Percentiles rank a stretch among this genome's conserved stretches.
Evolutionary conservation across 2,329 filamentous ascomycete genomes (phyloP).

Genomic region (Tothia fuscella): DNA sequence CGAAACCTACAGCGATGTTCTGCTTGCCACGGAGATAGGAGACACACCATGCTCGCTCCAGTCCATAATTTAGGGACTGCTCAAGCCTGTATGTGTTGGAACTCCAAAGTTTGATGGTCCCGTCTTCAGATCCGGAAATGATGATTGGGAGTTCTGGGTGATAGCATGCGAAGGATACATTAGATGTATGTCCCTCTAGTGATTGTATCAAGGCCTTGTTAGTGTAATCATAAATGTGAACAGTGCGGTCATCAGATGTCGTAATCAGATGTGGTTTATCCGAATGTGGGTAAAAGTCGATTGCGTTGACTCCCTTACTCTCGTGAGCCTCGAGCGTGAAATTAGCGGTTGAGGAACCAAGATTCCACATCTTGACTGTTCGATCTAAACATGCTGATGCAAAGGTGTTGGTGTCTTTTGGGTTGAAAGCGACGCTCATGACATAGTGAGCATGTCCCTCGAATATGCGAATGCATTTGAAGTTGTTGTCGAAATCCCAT

Average conservation of each 20-base stretch:
- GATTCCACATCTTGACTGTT: constrained; percentile 95
- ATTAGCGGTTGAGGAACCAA: constrained; percentile 35
- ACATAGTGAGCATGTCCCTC: constrained; percentile 70
- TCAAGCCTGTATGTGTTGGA: constrained; percentile 94
- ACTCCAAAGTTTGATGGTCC: constrained; percentile 96
- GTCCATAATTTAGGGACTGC: constrained; percentile 88
- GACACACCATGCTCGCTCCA: constrained; percentile 96
- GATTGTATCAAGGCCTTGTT: constrained; percentile 96
- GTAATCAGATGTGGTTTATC: constrained; percentile 82
- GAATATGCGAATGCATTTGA: constrained; percentile 96
- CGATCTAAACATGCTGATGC: constrained; percentile 91
- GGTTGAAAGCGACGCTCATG: constrained; percentile 94
- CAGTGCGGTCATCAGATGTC: constrained; percentile 89
- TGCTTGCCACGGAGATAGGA: constrained; percentile 91
- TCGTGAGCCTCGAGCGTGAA: constrained; percentile 96
- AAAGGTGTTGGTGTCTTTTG: constrained; percentile 70
- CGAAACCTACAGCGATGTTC: constrained; percentile 88
- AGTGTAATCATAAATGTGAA: constrained; percentile 99
- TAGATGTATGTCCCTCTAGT: constrained; percentile 45
- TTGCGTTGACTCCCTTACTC: constrained; percentile 94
- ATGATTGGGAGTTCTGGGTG: constrained; percentile 95
- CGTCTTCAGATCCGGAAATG: constrained; percentile 94
- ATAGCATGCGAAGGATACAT: constrained; percentile 70
- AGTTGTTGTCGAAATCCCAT: constrained; percentile 97
- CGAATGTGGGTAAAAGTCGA: constrained; percentile 68